Conservation (phyloP, 1,284 basidiomycete species). For the Peniophora sp. region DNA sequence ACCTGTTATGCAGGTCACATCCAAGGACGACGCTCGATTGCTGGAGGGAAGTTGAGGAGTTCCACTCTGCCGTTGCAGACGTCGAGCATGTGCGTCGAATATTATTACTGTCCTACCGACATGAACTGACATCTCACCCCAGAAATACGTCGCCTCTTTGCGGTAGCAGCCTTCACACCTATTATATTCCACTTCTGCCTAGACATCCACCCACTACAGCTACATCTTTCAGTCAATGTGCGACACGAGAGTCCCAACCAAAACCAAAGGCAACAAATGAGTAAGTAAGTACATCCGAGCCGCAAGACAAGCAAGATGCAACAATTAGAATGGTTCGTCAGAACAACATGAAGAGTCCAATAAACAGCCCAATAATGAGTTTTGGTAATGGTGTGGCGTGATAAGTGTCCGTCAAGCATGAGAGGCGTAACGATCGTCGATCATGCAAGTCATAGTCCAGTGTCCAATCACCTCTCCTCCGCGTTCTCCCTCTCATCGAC, state of each 20-base stretch:
- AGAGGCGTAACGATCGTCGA: no score
- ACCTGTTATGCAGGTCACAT: slow-evolving; percentile 40
- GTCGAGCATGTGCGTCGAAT: slow-evolving; percentile 48
- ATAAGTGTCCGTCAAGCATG: neutral
- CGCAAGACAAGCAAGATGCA: neutral
- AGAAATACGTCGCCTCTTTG: slow-evolving; percentile 52
- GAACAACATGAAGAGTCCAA: neutral
- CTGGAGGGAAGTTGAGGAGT: slow-evolving; percentile 67
- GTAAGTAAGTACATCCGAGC: neutral
- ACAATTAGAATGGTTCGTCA: neutral
- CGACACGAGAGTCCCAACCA: neutral
- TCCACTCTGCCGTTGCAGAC: slow-evolving; percentile 61
- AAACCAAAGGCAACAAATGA: neutral
- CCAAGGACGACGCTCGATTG: slow-evolving; percentile 60
- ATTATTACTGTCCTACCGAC: slow-evolving; percentile 8
- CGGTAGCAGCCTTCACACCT: slow-evolving; percentile 23
- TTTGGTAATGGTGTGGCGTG: neutral
- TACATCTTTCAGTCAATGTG: neutral
- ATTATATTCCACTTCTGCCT: neutral
- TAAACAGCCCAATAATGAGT: neutral
- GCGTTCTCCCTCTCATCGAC: neutral
- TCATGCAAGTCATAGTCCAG: no score
- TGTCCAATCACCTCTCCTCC: neutral
- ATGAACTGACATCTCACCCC: slow-evolving; percentile 2
- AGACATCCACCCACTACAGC: neutral